Evolutionary conservation across 164 flowering plant genomes (phyloP), one percentile per base, ranked within the genome.

Genomic region (Pachysandra terminalis): DNA sequence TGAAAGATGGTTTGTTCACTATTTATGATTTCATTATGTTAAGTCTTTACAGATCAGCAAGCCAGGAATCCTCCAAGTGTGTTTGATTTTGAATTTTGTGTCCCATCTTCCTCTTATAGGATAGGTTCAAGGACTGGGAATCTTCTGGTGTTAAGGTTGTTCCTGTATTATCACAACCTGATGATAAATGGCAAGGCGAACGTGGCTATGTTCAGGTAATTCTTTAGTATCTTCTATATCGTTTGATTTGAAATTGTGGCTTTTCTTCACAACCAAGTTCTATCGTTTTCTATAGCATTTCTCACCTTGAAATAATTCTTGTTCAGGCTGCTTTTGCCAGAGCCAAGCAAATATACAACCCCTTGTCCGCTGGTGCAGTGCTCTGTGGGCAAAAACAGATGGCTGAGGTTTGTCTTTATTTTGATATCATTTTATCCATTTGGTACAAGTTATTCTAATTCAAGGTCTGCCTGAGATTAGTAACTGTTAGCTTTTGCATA

Each of bases 381-480:
- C 88, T 94, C 27, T 94, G 98, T 74, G 98, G 98, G 41, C 98
- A 90, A 69, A 88, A 81, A 72, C 90, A 86, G 80, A 91, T 94
- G 97, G 49, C 93, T 49, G 96, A 94, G 97, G 98, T 94, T 58
- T 48, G 83, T 56, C 25, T 25, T 49, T 71, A n/a, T 23, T 55
- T 63, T 45, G 16, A 26, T 17, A 19, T 64, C 37, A 56, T 5
- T 21, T 57, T 35, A 56, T 56, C 56, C 15, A 23, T 56, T 24
- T 26, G n/a, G n/a, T 5, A 19, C 19, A 16, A 25, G 27, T 19
- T 19, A 15, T 53, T 59, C 15, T 22, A 16, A 19, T 23, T 45
- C 0, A 35, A 40, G 49, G 40, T 56, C 53, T 67, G 32, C 41
- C 19, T 25, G 6, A 58, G 49, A 37, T 24, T 9, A n/a, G n/a